Conservation (phyloP, 1,139 yeast genomes). For the Diutina catenulata region DNA sequence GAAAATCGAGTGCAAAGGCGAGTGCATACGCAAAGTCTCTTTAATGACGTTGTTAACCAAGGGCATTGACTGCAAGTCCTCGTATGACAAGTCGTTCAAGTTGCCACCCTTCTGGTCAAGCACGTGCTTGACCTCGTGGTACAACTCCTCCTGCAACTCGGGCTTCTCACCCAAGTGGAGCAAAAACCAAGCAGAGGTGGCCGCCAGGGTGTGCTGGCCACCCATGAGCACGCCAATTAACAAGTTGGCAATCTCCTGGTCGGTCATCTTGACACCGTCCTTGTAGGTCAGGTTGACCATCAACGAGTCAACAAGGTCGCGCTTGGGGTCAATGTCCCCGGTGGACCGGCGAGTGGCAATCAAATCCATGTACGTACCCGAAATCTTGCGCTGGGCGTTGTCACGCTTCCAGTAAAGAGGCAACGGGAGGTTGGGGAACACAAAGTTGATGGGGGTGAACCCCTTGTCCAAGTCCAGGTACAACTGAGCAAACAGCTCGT, state of each 20-base stretch:
- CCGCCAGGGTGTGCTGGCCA: slow-evolving; percentile 96
- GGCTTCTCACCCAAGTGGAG: slow-evolving; percentile 84
- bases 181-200: slow-evolving; percentile 92
- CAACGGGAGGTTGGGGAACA: slow-evolving; percentile 85
- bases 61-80: slow-evolving; percentile 72
- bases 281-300: slow-evolving; percentile 77
- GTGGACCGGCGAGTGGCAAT: slow-evolving; percentile 61
- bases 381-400: slow-evolving; percentile 71
- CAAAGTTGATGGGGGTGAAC: slow-evolving; percentile 91
- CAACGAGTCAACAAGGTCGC: slow-evolving; percentile 84
- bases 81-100: slow-evolving; percentile 56
- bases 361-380: slow-evolving; percentile 68
- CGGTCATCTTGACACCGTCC: slow-evolving; percentile 91
- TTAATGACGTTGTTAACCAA: slow-evolving; percentile 72
- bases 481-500: slow-evolving; percentile 71
- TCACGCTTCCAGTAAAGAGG: slow-evolving; percentile 82
- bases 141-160: slow-evolving; percentile 69
- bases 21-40: slow-evolving; percentile 90
- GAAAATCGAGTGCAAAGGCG: slow-evolving; percentile 92
- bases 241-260: slow-evolving; percentile 86
- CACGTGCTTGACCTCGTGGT: slow-evolving; percentile 57
- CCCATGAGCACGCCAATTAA: slow-evolving; percentile 97
- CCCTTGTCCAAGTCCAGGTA: slow-evolving; percentile 94
- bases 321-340: slow-evolving; percentile 61
- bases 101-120: slow-evolving; percentile 29